phyloP scores from a whole-genome alignment of 2,329 filamentous ascomycete species.

The Paraphoma sp. region DNA sequence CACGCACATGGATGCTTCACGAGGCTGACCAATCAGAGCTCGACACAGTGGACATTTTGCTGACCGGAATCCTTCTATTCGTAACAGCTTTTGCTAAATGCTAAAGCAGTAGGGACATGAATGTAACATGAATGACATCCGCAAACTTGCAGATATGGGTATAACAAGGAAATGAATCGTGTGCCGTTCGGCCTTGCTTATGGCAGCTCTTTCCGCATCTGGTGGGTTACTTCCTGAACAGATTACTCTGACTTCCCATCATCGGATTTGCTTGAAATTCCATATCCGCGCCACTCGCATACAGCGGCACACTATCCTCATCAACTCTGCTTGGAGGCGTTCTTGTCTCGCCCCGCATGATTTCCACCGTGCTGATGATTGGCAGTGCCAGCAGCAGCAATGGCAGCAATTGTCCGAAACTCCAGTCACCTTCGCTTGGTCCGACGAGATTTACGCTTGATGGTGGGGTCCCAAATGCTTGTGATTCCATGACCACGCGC shows the following conservation, averaged over 20 bases:
- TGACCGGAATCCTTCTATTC: too few species aligned
- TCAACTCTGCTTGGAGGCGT: conserved; percentile 52
- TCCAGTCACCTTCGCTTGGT: conserved; percentile 64
- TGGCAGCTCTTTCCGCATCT: neutral
- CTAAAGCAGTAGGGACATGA: too few species aligned
- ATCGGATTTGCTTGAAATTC: conserved; percentile 59
- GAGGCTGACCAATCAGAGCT: too few species aligned
- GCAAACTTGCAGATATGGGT: too few species aligned
- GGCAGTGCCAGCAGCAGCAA: conserved; percentile 67
- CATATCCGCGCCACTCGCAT: conserved; percentile 43
- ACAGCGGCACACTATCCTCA: conserved; percentile 48
- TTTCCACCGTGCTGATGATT: conserved; percentile 66
- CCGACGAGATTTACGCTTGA: conserved; percentile 56
- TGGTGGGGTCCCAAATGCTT: conserved; percentile 65
- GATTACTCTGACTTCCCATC: conserved; percentile 35
- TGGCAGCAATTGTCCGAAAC: conserved; percentile 68
- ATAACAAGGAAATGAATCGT: neutral
- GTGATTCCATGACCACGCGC: conserved; percentile 63
- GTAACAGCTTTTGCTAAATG: too few species aligned
- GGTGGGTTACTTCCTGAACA: conserved; percentile 24
- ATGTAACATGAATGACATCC: too few species aligned
- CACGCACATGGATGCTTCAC: too few species aligned
- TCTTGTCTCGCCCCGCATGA: conserved; percentile 59
- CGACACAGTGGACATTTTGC: too few species aligned
- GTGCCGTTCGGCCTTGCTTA: neutral